Conservation (phyloP, 345 rosid species). For the Syzygium aromaticum region DNA sequence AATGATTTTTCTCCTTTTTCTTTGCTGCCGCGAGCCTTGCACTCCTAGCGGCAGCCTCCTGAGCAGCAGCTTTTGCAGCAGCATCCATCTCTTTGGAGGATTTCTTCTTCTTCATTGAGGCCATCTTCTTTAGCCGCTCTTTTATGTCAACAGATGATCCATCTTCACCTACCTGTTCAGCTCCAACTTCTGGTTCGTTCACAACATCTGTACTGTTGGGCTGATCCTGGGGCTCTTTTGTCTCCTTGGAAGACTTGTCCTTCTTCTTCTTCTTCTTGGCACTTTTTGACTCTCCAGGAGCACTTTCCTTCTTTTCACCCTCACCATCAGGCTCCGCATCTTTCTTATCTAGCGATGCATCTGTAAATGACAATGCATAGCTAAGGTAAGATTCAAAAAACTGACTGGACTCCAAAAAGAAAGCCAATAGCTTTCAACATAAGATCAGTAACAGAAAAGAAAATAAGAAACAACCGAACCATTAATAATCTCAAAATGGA, state of each 20-base stretch:
- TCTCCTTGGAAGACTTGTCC: constrained; percentile 30
- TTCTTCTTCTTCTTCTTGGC: constrained; percentile 63
- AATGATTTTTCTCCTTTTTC: constrained; percentile 71
- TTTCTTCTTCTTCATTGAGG: constrained; percentile 53
- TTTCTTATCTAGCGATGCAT: constrained; percentile 32
- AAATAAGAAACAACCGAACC: background rate
- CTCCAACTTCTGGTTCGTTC: constrained; percentile 19
- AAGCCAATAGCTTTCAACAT: background rate
- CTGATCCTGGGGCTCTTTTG: constrained; percentile 34
- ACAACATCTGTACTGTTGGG: constrained; percentile 7
- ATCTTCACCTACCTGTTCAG: constrained; percentile 30
- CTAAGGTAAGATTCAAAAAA: background rate
- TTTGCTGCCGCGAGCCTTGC: constrained; percentile 73
- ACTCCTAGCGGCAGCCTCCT: constrained; percentile 65
- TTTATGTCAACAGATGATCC: constrained; percentile 38
- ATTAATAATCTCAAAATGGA: background rate
- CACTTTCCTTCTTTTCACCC: constrained; percentile 37
- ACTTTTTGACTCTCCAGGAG: constrained; percentile 38
- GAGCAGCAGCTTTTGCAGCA: constrained; percentile 60
- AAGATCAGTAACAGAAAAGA: background rate
- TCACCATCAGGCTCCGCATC: constrained; percentile 23
- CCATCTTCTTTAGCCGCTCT: constrained; percentile 48
- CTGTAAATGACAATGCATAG: constrained; percentile 10
- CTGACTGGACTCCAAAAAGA: constrained; percentile 10
- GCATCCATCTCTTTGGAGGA: constrained; percentile 51